Base-by-base conservation (phyloP, 2,329 filamentous ascomycete species). In the Phoma sp. region DNA sequence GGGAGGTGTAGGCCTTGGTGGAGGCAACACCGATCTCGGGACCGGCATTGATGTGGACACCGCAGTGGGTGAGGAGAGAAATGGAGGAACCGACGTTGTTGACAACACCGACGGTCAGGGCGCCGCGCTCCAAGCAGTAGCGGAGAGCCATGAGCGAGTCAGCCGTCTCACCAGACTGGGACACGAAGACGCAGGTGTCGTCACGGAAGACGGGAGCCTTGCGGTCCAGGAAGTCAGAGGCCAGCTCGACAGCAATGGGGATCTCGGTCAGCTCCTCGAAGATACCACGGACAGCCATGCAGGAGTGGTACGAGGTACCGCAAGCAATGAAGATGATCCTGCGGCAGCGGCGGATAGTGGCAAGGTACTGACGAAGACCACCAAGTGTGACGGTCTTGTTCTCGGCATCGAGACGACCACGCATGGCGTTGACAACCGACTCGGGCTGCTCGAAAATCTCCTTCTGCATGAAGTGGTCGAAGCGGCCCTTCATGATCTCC, bases 401-500 rank as follows among this genome's bases (percentile, higher is more conserved):
- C 70, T 87, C 89, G 57, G 90, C 84, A 78, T 99, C 95, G 70
- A 99, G 84, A 81, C 95, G 95, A 80, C 95, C 95, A 87, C 95
- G 92, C 95, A 99, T 99, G 66, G 95, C 97, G 86, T 99, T 99
- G 82, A 99, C 88, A 59, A 99, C 92, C 13, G 95, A 99, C 81
- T 99, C 95, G 74, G 95, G 95, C 84, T 99, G 95, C 85, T 99
- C 95, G 78, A 99, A 99, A 74, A 99, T 99, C 79, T 99, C 95
- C 87, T 99, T 99, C 79, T 99, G 95, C 95, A 99, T 99, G 85
- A 97, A 99, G 83, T 99, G 95, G 78, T 99, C 95, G 80, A 98
- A 99, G 77, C 95, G 96, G 79, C 95, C 95, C 89, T 99, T 99
- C 95, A 99, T 99, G 80, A 99, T 99, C 84, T 99, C 93, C 83